These are phyloP conservation scores for Tulasnella sp. DNA, from an alignment of 768 basidiomycete species.

Conservation along the genomic window DNA sequence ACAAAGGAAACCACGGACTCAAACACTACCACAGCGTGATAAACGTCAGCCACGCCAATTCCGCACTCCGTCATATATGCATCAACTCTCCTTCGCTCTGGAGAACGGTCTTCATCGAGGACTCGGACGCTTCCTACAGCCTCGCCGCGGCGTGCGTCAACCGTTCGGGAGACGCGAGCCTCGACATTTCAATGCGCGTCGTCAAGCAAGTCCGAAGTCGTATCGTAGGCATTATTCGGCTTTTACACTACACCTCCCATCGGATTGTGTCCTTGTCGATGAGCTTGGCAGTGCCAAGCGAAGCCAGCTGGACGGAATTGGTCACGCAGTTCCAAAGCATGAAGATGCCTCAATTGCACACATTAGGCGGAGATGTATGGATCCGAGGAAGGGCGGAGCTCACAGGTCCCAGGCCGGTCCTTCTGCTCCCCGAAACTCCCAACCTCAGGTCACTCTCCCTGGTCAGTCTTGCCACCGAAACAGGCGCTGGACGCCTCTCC, in stretches of 20 bases:
- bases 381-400: neutral
- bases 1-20: neutral
- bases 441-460: neutral
- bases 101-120: neutral
- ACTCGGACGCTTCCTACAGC: neutral
- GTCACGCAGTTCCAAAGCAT: neutral
- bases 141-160: neutral
- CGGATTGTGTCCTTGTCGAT: neutral
- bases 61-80: neutral
- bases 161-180: neutral
- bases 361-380: neutral
- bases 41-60: neutral
- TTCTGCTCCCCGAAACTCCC: neutral
- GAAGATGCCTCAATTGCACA: neutral
- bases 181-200: neutral
- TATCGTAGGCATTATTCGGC: neutral
- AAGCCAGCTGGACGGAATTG: neutral
- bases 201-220: neutral
- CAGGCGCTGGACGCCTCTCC: neutral
- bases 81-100: neutral
- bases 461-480: neutral
- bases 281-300: neutral
- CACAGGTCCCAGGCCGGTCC: neutral
- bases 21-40: neutral
- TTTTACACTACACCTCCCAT: neutral